Evolutionary conservation across 2,329 filamentous ascomycete genomes (phyloP).

Genomic region (Pseudogymnoascus destructans): DNA sequence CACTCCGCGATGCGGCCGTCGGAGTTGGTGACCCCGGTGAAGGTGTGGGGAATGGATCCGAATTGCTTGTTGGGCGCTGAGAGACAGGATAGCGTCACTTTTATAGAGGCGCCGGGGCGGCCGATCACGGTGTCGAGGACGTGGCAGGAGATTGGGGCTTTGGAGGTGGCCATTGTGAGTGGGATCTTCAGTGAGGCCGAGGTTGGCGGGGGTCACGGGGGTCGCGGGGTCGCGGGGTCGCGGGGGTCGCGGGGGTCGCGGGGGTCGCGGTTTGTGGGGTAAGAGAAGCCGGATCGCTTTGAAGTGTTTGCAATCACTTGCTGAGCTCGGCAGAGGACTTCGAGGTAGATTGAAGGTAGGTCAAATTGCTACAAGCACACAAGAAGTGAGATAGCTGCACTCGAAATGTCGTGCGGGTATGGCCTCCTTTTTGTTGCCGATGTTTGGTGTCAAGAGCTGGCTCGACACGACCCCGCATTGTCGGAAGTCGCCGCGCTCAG

Average conservation of each 20-base stretch:
- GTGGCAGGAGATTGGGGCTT: constrained; percentile 68
- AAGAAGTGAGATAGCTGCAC: background rate
- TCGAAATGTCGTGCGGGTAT: background rate
- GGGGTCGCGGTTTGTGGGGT: constrained; percentile 1
- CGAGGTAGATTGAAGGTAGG: background rate
- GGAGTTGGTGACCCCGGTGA: constrained; percentile 56
- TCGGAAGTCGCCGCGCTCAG: constrained; percentile 1
- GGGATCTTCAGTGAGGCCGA: background rate
- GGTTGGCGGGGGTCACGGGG: too few relatives aligned
- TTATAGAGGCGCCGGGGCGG: constrained; percentile 51
- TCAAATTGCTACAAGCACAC: background rate
- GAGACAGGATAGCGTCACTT: constrained; percentile 35
- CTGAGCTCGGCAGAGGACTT: background rate
- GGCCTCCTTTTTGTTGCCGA: background rate
- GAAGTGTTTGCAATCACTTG: background rate
- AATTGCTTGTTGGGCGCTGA: constrained; percentile 21
- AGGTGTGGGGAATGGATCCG: constrained; percentile 33
- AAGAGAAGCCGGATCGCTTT: background rate
- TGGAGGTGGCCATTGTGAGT: constrained; percentile 10
- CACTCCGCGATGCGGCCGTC: constrained; percentile 64
- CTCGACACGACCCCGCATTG: background rate
- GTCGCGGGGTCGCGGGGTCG: too few relatives aligned
- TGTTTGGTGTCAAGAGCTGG: background rate
- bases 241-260: too few relatives aligned
- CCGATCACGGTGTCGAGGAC: constrained; percentile 72